These are phyloP conservation scores for Phoma sp. DNA, from an alignment of 2,329 filamentous ascomycete species.

Conservation along the genomic window DNA sequence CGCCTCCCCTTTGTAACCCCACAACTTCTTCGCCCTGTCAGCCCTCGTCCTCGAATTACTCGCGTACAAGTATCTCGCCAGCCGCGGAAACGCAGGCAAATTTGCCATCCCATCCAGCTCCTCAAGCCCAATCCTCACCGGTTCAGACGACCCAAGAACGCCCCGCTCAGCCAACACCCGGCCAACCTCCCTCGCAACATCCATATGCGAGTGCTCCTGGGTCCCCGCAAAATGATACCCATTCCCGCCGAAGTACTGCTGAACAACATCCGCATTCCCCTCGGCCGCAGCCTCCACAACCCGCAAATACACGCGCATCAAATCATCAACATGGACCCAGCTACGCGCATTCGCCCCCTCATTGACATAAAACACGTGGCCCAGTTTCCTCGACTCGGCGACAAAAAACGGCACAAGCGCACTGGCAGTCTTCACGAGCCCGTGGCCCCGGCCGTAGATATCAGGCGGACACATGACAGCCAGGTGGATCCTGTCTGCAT, in stretches of 20 bases:
- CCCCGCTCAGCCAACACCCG: slow-evolving; percentile 34
- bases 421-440: slow-evolving; percentile 56
- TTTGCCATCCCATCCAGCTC: slow-evolving; percentile 35
- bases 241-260: slow-evolving; percentile 57
- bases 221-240: slow-evolving; percentile 56
- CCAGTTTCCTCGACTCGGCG: slow-evolving; percentile 45
- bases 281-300: slow-evolving; percentile 61
- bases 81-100: slow-evolving; percentile 20
- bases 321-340: slow-evolving; percentile 63
- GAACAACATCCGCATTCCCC: slow-evolving; percentile 46
- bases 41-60: slow-evolving; percentile 64
- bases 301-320: slow-evolving; percentile 60
- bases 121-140: slow-evolving; percentile 30
- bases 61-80: slow-evolving; percentile 45
- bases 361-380: slow-evolving; percentile 54
- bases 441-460: slow-evolving; percentile 66
- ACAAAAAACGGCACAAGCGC: slow-evolving; percentile 51
- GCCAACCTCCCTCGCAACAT: slow-evolving; percentile 32
- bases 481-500: slow-evolving; percentile 48
- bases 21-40: slow-evolving; percentile 57
- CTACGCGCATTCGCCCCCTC: slow-evolving; percentile 63
- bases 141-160: slow-evolving; percentile 29
- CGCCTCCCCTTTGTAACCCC: slow-evolving; percentile 63
- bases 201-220: slow-evolving; percentile 42
- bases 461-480: slow-evolving; percentile 67